Conservation (phyloP, 169 alveolate species). For the Theileria annulata region DNA sequence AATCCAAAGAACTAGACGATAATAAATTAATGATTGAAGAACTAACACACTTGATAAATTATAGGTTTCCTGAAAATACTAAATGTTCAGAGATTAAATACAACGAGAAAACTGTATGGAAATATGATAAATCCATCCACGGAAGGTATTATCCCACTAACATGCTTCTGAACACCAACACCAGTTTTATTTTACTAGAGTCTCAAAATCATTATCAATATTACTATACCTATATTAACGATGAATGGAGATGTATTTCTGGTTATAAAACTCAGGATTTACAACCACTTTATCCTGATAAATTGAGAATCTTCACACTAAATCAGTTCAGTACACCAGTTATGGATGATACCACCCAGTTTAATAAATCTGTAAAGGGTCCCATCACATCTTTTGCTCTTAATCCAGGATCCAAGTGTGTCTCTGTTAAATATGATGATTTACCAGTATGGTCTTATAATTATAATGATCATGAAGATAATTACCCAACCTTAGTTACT, state of each 20-base stretch:
- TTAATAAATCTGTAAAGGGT: background rate
- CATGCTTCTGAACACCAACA: background rate
- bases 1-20: background rate
- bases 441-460: background rate
- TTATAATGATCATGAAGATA: background rate
- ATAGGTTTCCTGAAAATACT: background rate
- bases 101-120: background rate
- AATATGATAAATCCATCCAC: background rate
- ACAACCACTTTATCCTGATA: background rate
- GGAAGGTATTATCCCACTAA: background rate
- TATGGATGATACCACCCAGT: background rate
- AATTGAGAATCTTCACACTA: background rate
- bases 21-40: background rate
- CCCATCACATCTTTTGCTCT: background rate
- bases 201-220: background rate
- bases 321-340: background rate
- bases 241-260: background rate
- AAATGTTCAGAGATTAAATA: background rate
- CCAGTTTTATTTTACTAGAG: background rate
- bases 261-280: background rate
- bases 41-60: background rate
- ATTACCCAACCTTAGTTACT: background rate
- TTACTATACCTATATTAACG: background rate
- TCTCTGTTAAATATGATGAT: background rate
- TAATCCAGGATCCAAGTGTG: background rate